phyloP scores from a whole-genome alignment of 2,329 filamentous ascomycete genomes.

The Sclerotinia borealis region DNA sequence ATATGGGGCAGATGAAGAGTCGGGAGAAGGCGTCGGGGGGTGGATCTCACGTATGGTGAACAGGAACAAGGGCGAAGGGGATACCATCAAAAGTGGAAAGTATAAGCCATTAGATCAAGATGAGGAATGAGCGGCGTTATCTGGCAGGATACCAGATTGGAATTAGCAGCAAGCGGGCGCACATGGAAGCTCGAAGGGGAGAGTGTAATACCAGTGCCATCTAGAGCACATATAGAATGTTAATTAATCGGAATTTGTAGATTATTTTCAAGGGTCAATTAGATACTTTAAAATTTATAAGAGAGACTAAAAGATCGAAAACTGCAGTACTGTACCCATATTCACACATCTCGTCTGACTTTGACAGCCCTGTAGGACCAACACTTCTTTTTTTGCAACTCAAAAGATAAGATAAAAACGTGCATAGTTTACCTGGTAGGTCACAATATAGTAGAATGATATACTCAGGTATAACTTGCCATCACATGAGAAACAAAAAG shows the following conservation, averaged over 20 bases:
- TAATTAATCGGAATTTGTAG: constrained; percentile 4
- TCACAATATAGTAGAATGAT: too few relatives aligned
- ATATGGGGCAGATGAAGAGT: constrained; percentile 30
- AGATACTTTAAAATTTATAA: neutral
- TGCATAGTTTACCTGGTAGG: neutral
- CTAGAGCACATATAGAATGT: constrained; percentile 10
- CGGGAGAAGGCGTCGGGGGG: constrained; percentile 52
- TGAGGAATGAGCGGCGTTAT: constrained; percentile 31
- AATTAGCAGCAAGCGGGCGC: constrained; percentile 19
- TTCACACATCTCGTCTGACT: neutral
- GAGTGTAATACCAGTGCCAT: constrained; percentile 15
- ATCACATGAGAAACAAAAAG: neutral
- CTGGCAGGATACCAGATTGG: constrained; percentile 1
- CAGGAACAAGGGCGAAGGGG: constrained; percentile 39
- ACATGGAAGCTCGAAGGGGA: constrained; percentile 1
- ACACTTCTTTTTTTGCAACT: neutral
- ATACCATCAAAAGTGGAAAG: constrained; percentile 24
- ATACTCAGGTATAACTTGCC: too few relatives aligned
- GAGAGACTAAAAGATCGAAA: neutral
- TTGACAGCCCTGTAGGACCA: neutral
- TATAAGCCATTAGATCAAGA: constrained; percentile 39
- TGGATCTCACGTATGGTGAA: constrained; percentile 65
- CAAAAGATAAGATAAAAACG: neutral
- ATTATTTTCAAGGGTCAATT: constrained; percentile 3
- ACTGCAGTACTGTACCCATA: neutral